Conservation (phyloP, 768 basidiomycete species). For the Mycena venus region DNA sequence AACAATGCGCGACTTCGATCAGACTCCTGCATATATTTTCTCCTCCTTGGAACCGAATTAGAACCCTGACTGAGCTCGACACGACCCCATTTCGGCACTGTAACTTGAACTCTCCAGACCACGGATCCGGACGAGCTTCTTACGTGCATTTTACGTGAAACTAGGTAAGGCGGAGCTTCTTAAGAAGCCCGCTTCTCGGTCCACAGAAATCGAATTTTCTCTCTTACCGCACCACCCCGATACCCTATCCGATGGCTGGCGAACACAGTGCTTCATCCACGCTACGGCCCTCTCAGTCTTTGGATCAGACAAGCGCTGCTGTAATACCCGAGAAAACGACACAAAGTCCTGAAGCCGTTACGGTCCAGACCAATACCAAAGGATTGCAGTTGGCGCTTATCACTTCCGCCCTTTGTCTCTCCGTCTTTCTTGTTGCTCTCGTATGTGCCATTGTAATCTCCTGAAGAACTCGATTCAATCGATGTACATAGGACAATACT, state of each 20-base stretch:
- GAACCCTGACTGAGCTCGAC: no score
- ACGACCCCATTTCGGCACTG: no score
- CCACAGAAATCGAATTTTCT: background rate
- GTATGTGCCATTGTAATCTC: background rate
- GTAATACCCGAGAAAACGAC: background rate
- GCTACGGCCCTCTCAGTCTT: background rate
- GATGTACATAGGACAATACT: background rate
- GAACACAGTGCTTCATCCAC: slow-evolving; percentile 1
- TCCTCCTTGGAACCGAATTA: no score
- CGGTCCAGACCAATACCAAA: background rate
- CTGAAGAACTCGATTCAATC: background rate
- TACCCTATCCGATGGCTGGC: background rate
- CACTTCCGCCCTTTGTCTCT: slow-evolving; percentile 28
- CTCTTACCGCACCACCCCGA: background rate
- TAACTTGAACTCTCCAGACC: background rate
- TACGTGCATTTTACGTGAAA: background rate
- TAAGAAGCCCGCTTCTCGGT: background rate
- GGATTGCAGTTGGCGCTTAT: slow-evolving; percentile 7
- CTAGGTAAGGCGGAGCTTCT: background rate
- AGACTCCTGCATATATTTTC: no score
- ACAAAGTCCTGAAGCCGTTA: background rate
- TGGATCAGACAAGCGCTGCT: background rate
- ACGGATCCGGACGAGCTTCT: background rate
- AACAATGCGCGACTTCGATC: no score
- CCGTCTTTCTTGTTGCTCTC: slow-evolving; percentile 29